Percentiles rank a stretch among this genome's conserved stretches.
Conservation (phyloP, 2,329 filamentous ascomycete species). For the Zasmidium cellare region DNA sequence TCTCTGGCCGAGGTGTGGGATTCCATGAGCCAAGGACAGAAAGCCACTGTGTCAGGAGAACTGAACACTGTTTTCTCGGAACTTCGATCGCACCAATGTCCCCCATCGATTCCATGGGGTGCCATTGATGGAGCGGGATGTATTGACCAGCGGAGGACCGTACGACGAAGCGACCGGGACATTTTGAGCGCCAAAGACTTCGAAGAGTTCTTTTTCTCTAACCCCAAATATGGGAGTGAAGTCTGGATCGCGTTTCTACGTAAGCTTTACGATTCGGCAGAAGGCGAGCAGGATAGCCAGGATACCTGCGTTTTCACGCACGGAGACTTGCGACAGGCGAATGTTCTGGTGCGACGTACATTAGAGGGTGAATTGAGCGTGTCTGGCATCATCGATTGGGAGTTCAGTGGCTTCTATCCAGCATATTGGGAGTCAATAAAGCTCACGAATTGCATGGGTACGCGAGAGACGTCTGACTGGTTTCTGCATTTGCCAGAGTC, state of each 20-base stretch:
- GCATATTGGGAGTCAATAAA: not conserved
- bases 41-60: not conserved
- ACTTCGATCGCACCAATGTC: not conserved
- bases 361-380: not conserved
- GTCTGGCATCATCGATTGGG: not conserved
- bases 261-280: not conserved
- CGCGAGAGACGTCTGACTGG: not conserved
- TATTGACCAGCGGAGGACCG: not conserved
- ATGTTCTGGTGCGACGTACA: not conserved
- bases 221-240: not conserved
- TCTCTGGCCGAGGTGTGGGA: not conserved
- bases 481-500: not conserved
- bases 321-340: not conserved
- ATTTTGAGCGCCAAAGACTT: constrained; percentile 1
- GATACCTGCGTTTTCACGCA: not conserved
- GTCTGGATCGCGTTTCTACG: not conserved
- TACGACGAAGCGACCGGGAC: not conserved
- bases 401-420: constrained; percentile 3
- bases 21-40: not conserved
- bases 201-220: constrained; percentile 1
- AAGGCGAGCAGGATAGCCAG: no score
- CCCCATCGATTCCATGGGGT: not conserved
- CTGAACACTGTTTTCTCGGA: not conserved
- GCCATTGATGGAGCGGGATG: not conserved
- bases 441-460: not conserved